Base-by-base conservation (phyloP, 2,329 filamentous ascomycete species). In the Ophiostoma triangulosporum region DNA sequence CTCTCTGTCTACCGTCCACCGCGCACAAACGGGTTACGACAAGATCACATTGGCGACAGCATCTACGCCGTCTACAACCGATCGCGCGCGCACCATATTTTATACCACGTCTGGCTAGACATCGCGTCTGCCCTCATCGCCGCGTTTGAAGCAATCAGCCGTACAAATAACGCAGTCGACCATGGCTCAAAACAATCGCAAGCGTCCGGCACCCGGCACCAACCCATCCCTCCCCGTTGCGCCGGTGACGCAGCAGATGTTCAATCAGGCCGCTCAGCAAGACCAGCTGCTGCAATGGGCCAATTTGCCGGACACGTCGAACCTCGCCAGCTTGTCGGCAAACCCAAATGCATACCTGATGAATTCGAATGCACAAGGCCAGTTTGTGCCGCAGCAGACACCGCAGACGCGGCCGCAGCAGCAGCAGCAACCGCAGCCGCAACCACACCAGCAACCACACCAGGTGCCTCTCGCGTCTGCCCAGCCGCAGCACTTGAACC, bases 171-270 rank as follows among this genome's bases (percentile, higher is more conserved):
- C n/a, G 14, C 12, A 24, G n/a, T 22, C 29, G 15, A 54, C 60
- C 54, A 76, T 77, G 74, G 72, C 76, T 31, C 68, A 70, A 46
- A 78, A 77, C 58, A 66, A 75, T 20, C 70, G 86, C 67, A 93
- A 93, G 72, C 77, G 87, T 66, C 74, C 84, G 60, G 86, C 86
- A 48, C 83, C 86, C 54, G 86, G 84, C 64, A 72, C 82, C 57
- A 76, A 80, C 35, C 83, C 86, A n/a, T 69, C 78, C 59, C 69
- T 76, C 22, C 77, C 80, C 32, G 64, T 72, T 50, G 71, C 73
- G 36, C 71, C 71, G 59, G 68, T 76, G 63, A 75, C 76, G 54
- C 70, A 70, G 57, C 64, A 69, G 36, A 72, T 76, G 57, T 69
- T 48, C 15, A 43, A 20, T 26, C 29, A 72, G 26, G 43, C 43